Evolutionary conservation across 169 alveolate species (phyloP), one percentile per base, ranked within the genome.

Genomic region (Eimeria acervulina): DNA sequence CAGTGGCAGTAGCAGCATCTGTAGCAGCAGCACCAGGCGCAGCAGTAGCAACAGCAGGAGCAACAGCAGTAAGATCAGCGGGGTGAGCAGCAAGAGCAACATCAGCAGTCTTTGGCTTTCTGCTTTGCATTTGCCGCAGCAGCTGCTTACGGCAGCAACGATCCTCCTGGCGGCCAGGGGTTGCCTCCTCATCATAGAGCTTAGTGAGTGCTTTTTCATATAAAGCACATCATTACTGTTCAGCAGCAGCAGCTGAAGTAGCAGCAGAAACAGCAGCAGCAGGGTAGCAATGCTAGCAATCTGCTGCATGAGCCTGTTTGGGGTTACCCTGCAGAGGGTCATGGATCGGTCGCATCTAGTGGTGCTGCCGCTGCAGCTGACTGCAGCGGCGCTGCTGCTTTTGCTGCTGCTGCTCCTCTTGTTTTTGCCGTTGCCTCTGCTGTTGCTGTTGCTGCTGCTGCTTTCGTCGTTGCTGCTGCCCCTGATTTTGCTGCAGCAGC

Each of bases 401-500:
- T 5, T 5, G 68, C 28, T 59, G 68, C 26, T 59, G 68, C n/a
- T 59, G 68, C 68, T 59, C n/a, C 68, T 59, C n/a, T 59, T 59
- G 68, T 21, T 2, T 0, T 59, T 21, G 5, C 68, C 19, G 68
- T n/a, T 59, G 68, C n/a, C 19, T 19, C 68, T 55, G 66, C 66
- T 55, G 17, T 55, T 55, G 26, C 26, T 68, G 80, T 23, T 68
- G 80, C 80, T 23, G 74, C 74, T 63, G 74, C 74, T 63, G 74
- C 74, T n/a, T 7, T 5, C 15, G 74, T n/a, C 15, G 74, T 23
- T 63, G 74, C 74, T 63, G 74, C 15, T 63, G 74, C 74, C 15
- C 31, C 74, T 63, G 74, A 7, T 63, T 8, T n/a, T 63, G 74
- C 74, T 63, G 74, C 74, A 63, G 55, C 55, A 47, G 5, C 55